A percentile compares a stretch with the other conserved stretches of the same genome.
These are phyloP conservation scores for Rhodotorula sp. DNA, from an alignment of 1,284 basidiomycete species.

Conservation along the genomic window DNA sequence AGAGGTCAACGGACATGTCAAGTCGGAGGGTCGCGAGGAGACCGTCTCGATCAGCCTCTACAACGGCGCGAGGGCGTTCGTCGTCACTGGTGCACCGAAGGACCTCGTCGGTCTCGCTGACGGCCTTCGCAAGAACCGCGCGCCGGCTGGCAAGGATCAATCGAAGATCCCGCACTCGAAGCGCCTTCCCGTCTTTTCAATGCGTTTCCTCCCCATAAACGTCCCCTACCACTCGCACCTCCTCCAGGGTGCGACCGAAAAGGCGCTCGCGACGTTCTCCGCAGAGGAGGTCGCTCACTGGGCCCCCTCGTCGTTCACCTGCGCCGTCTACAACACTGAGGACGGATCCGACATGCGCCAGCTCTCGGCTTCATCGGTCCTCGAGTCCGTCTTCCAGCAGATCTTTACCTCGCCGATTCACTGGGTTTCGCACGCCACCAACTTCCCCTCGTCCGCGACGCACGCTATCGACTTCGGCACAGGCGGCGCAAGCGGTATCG, in stretches of 20 bases:
- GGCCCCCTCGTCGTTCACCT: slow-evolving; percentile 68
- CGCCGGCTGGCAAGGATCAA: slow-evolving; percentile 83
- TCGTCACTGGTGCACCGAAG: slow-evolving; percentile 88
- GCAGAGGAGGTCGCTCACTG: slow-evolving; percentile 65
- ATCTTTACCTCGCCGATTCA: slow-evolving; percentile 90
- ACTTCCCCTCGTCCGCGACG: slow-evolving; percentile 83
- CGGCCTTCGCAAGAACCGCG: slow-evolving; percentile 82
- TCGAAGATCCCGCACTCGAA: slow-evolving; percentile 91
- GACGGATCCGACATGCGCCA: slow-evolving; percentile 78
- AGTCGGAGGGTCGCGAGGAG: slow-evolving; percentile 48
- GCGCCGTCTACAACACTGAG: slow-evolving; percentile 90
- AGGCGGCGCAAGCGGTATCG: slow-evolving; percentile 89
- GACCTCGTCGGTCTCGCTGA: slow-evolving; percentile 92
- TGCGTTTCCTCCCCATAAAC: slow-evolving; percentile 88
- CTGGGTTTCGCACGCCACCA: slow-evolving; percentile 78
- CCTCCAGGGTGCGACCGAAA: slow-evolving; percentile 71
- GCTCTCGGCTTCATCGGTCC: slow-evolving; percentile 67
- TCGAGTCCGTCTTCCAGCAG: slow-evolving; percentile 69
- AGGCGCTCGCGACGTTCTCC: slow-evolving; percentile 55
- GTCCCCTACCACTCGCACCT: slow-evolving; percentile 95
- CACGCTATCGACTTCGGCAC: slow-evolving; percentile 96
- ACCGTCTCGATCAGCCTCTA: slow-evolving; percentile 75
- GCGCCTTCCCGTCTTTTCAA: slow-evolving; percentile 88
- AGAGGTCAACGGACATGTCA: slow-evolving; percentile 83
- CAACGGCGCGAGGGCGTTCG: slow-evolving; percentile 87